Conservation (phyloP, 2,329 filamentous ascomycete species). For the Scorias spongiosa region DNA sequence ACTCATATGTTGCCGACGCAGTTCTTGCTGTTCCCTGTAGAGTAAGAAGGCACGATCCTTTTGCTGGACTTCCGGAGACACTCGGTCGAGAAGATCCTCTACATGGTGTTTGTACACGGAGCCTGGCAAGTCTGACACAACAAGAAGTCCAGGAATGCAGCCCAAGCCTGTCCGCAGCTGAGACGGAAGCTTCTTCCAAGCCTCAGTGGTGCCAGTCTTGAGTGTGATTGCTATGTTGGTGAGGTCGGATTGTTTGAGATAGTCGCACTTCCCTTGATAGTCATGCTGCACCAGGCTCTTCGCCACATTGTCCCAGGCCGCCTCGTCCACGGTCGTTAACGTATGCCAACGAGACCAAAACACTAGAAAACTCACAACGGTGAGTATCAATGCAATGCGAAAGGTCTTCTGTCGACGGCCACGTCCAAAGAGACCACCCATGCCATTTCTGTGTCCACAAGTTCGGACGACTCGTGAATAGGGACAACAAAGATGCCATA, state of each 20-base stretch:
- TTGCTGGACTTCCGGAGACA: not conserved
- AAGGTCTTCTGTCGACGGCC: not conserved
- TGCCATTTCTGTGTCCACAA: not conserved
- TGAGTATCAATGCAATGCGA: not conserved
- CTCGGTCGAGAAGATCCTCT: not conserved
- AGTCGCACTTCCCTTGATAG: not conserved
- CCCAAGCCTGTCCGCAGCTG: slow-evolving; percentile 38
- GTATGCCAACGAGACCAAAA: not conserved
- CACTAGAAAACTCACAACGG: not conserved
- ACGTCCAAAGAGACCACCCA: not conserved
- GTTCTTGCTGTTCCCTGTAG: not conserved
- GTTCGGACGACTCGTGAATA: no score
- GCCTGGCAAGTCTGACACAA: slow-evolving; percentile 31
- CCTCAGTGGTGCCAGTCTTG: slow-evolving; percentile 42
- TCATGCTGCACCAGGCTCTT: not conserved
- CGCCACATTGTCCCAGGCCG: not conserved
- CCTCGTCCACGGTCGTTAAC: not conserved
- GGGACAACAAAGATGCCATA: no score
- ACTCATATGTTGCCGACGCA: not conserved
- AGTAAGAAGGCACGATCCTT: not conserved
- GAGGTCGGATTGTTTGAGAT: not conserved
- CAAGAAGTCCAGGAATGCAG: slow-evolving; percentile 30
- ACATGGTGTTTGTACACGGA: not conserved
- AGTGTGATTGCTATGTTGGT: slow-evolving; percentile 37
- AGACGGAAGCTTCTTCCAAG: slow-evolving; percentile 34